Evolutionary conservation across 331 rosid species (phyloP).

Genomic region (Erythrophleum ivorense): DNA sequence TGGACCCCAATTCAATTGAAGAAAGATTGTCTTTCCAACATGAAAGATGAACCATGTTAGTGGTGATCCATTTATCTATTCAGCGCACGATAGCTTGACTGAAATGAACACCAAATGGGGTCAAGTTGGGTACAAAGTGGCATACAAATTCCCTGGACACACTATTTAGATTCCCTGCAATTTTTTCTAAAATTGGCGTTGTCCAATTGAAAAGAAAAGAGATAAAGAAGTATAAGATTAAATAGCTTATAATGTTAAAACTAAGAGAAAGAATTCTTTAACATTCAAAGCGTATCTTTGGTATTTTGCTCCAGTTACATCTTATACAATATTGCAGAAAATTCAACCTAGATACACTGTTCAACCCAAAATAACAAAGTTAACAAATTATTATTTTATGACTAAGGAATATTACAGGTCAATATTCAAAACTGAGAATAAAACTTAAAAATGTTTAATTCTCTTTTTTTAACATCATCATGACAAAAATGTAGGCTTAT

Average conservation of each 20-base stretch:
- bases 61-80: background rate
- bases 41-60: background rate
- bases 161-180: background rate
- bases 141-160: background rate
- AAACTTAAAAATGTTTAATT: background rate
- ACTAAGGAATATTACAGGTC: background rate
- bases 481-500: background rate
- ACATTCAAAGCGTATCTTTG: too few species aligned
- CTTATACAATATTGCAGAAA: too few species aligned
- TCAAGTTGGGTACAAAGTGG: background rate
- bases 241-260: background rate
- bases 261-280: too few species aligned
- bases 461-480: background rate
- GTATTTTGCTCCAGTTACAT: too few species aligned
- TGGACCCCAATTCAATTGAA: conserved; percentile 38
- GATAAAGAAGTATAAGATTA: background rate
- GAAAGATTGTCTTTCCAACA: conserved; percentile 18
- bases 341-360: background rate
- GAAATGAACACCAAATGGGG: background rate
- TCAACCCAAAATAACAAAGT: background rate
- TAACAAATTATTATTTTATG: too few species aligned
- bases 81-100: background rate
- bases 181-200: too few species aligned
- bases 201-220: background rate
- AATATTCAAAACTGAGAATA: background rate